Conservation (phyloP, 805 yeast species). For the Kuraishia floccosa region DNA sequence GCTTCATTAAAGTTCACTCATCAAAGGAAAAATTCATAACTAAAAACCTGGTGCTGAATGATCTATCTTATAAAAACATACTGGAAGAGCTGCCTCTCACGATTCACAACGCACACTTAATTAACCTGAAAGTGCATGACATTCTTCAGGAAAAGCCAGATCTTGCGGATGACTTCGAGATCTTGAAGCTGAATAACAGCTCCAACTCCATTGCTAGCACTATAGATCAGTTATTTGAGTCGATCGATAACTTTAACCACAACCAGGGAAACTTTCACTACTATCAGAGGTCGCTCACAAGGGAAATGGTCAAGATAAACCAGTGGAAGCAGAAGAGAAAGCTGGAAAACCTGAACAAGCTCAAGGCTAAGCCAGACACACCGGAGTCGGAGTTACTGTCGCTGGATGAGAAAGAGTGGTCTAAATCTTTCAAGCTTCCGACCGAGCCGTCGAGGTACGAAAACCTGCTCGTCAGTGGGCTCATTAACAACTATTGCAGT, state of each 20-base stretch:
- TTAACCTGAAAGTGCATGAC: conserved; percentile 22
- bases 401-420: conserved; percentile 55
- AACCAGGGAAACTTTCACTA: conserved; percentile 74
- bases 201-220: conserved; percentile 24
- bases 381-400: conserved; percentile 19
- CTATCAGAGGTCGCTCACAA: conserved; percentile 64
- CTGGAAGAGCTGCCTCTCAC: conserved; percentile 62
- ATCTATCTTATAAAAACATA: conserved; percentile 52
- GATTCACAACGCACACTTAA: conserved; percentile 59
- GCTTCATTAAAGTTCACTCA: conserved; percentile 40
- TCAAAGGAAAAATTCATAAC: conserved; percentile 54
- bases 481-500: conserved; percentile 58
- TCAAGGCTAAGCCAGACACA: conserved; percentile 43
- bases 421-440: conserved; percentile 52
- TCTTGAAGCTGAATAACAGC: conserved; percentile 28
- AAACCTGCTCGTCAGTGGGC: conserved; percentile 55
- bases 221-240: conserved; percentile 53
- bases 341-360: conserved; percentile 51
- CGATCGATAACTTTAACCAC: conserved; percentile 66
- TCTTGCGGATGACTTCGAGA: conserved; percentile 14
- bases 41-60: conserved; percentile 46
- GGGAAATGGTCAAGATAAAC: conserved; percentile 57
- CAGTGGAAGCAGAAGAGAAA: conserved; percentile 69
- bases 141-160: conserved; percentile 5
- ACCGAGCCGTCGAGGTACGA: conserved; percentile 68